Evolutionary conservation across 2,329 filamentous ascomycete species (phyloP), one percentile per base, ranked within the genome.

Genomic region (Lasiodiplodia sp.): DNA sequence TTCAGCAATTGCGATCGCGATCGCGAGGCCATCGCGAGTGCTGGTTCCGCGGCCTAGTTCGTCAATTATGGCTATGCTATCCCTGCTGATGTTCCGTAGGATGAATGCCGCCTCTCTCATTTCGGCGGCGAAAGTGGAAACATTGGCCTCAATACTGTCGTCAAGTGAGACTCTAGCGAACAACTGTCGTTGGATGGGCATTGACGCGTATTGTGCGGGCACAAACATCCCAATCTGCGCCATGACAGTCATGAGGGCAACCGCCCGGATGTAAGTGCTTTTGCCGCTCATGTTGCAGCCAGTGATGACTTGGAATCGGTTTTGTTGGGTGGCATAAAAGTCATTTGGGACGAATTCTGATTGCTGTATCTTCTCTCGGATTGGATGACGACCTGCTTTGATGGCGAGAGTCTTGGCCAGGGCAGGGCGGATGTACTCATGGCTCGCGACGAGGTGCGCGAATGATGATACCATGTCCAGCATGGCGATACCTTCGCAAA

Each of bases 241-340:
- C 94, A 99, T 97, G 69, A 99, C 89, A 55, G 92, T 89, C 75
- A 96, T 88, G 38, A 99, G 83, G 0, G 95, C 92, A 28, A 97
- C 85, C 1, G 92, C 91, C 62, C 93, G 89, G 71, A 98, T 97
- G 75, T 97, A 98, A 0, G 94, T 99, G 71, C 92, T 97, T 78
- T 98, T 99, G 0, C 78, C 96, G 73, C 93, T 97, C 96, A 99
- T 99, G 74, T 99, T 99, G 78, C 93, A 96, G 3, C 96, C 95
- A 0, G 95, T 98, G 71, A 99, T 90, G 70, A 98, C 91, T 72
- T 98, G 94, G 74, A 97, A 97, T 1, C 94, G 89, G 44, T 90
- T 89, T 70, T 95, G 90, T 40, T 91, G 86, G 0, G 90, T 92
- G 2, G 93, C 91, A 74, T 94, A 98, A 34, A 94, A 92, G 75